phyloP scores from a whole-genome alignment of 768 basidiomycete species.

The Kwoniella heveanensis region DNA sequence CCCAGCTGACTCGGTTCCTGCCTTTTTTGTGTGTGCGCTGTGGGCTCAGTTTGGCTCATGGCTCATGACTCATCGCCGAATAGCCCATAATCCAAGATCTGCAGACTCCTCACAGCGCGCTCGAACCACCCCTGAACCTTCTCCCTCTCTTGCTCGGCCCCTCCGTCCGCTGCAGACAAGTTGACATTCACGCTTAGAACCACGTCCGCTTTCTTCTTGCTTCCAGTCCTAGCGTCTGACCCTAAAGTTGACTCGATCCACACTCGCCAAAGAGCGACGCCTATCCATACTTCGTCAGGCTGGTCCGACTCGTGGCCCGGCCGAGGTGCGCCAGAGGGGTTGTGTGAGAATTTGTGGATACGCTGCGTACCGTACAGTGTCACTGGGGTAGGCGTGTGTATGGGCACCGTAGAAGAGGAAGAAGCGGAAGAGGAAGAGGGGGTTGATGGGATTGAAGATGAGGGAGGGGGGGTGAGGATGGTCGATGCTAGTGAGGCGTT shows the following conservation, averaged over 20 bases:
- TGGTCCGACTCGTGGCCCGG: conserved; percentile 57
- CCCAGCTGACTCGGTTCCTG: no score
- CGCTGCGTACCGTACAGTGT: conserved; percentile 70
- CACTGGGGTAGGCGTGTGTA: conserved; percentile 59
- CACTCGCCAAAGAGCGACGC: conserved; percentile 79
- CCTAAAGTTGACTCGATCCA: no score
- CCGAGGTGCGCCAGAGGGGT: conserved; percentile 54
- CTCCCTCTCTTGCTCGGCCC: conserved; percentile 58
- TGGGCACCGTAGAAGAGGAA: conserved; percentile 54
- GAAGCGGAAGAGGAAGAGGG: conserved; percentile 36
- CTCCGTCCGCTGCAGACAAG: conserved; percentile 45
- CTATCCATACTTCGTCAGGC: conserved; percentile 72
- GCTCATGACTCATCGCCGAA: conserved; percentile 61
- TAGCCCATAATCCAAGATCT: conserved; percentile 68
- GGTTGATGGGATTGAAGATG: conserved; percentile 33
- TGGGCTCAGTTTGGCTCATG: no score
- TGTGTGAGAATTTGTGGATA: conserved; percentile 69
- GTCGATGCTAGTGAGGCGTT: conserved; percentile 67
- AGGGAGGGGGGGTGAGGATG: conserved; percentile 59
- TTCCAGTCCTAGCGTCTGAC: not conserved
- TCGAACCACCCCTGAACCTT: conserved; percentile 58
- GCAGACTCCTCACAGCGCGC: conserved; percentile 64
- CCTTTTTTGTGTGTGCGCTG: no score
- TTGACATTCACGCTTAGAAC: conserved; percentile 85
- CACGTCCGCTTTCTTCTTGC: conserved; percentile 70